Base-by-base conservation (phyloP, 495 filamentous ascomycete genomes). In the Talaromyces trachyspermus region DNA sequence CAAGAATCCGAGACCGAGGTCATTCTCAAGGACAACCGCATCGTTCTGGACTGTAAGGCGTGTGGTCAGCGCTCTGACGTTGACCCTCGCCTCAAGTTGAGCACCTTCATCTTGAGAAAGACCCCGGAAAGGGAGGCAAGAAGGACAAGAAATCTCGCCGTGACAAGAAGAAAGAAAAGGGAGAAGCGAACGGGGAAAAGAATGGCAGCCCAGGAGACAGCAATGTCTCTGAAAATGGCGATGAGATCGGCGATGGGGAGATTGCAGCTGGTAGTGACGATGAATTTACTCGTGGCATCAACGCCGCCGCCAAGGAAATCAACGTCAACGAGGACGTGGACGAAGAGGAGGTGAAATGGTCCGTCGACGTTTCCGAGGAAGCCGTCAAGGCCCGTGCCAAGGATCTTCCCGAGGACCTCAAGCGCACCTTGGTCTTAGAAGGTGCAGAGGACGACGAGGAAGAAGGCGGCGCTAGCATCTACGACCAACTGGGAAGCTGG, bases 1-100 rank as follows among this genome's bases (percentile, higher is more conserved):
- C 83, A 95, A 95, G 81, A 98, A 98, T 65, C 92, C 23, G 92
- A 98, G 74, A 98, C 92, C 53, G 91, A 89, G 49, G 86, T 95
- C 59, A 76, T 84, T 58, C 87, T 95, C 77, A 95, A 95, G 69
- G 88, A 95, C 51, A 90, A 85, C 32, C 77, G 74, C 57, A 98
- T 98, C 61, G 59, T 82, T 45, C 80, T 96, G 55, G 92, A 98
- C 71, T 98, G 92, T 84, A 98, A 98, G 73, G 92, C 92, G 48
- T 98, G 92, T 61, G 92, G 92, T 59, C 85, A 95, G 66, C 89
- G 85, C 58, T 82, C 84, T 45, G 80, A 91, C 45, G 90, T 95
- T 41, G 91, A 97, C 60, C 76, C 85, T 50, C 90, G 89, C 61
- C 83, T 94, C 59, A 98, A 97, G 74, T 84, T 98, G 51, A 91